These are phyloP conservation scores for Fusarium dlaminii DNA, from an alignment of 2,329 filamentous ascomycete genomes.

Conservation along the genomic window DNA sequence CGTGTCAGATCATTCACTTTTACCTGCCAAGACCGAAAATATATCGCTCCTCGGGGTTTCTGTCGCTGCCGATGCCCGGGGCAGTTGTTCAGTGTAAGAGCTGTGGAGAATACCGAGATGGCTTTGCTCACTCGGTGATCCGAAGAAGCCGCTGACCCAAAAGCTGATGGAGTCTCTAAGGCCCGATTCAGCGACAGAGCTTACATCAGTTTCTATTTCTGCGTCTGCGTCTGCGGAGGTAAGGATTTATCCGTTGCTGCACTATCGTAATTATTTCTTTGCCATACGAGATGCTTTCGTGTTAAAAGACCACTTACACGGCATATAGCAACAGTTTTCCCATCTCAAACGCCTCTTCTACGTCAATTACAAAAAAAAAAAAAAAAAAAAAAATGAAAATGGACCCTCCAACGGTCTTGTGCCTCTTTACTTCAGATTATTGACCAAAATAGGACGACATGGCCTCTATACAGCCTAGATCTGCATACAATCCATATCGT, in stretches of 20 bases:
- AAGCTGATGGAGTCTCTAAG: not conserved
- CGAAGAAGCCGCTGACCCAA: not conserved
- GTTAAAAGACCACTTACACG: not conserved
- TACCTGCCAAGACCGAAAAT: not conserved
- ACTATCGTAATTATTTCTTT: not conserved
- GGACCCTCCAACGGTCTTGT: not conserved
- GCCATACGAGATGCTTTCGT: not conserved
- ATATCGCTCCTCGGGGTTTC: not conserved
- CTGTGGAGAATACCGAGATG: not conserved
- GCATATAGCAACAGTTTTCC: not conserved
- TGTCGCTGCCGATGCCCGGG: not conserved
- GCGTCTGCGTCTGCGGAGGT: not conserved
- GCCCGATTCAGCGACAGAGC: not conserved
- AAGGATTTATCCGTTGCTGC: not conserved
- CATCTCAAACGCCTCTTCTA: conserved; percentile 3
- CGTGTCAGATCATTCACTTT: not conserved
- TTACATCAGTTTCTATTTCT: not conserved
- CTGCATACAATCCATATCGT: not conserved
- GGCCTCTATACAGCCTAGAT: not conserved
- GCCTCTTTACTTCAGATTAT: not conserved
- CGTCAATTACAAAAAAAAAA: not conserved
- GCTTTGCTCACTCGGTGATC: not conserved
- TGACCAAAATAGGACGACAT: not conserved
- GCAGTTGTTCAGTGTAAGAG: not conserved
- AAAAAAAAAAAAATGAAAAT: too few species aligned